Evolutionary conservation across 2,329 filamentous ascomycete genomes (phyloP).

Genomic region (Sporothrix luriei): DNA sequence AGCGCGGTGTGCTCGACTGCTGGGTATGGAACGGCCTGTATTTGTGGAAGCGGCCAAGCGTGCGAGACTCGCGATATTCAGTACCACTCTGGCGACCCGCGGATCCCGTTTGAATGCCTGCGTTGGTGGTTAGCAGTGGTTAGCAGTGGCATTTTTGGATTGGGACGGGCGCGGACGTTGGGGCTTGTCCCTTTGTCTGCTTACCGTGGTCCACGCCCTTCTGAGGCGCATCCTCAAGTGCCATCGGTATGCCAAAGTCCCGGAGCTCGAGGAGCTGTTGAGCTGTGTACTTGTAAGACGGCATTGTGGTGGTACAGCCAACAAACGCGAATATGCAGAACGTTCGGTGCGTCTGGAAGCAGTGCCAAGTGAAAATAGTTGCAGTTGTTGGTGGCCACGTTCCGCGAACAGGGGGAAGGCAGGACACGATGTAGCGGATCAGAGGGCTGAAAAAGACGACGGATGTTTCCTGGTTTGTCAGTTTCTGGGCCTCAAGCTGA

Average conservation of each 20-base stretch:
- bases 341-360: constrained; percentile 28
- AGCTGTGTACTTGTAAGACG: constrained; percentile 33
- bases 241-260: background rate
- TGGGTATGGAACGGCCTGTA: constrained; percentile 24
- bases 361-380: constrained; percentile 35
- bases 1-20: background rate
- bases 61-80: constrained; percentile 32
- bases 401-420: constrained; percentile 29
- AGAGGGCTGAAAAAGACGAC: constrained; percentile 32
- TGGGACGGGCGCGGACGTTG: too few relatives aligned
- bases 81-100: background rate
- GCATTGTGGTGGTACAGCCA: constrained; percentile 31
- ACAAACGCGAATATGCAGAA: constrained; percentile 35
- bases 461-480: constrained; percentile 32
- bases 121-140: background rate
- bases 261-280: constrained; percentile 36
- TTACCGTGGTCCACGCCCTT: constrained; percentile 33
- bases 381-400: constrained; percentile 11
- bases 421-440: constrained; percentile 34
- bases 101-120: background rate
- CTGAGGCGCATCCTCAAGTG: constrained; percentile 27
- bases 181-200: background rate
- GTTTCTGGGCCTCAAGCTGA: constrained; percentile 35
- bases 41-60: constrained; percentile 32
- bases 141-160: background rate